These are phyloP conservation scores for Podospora pseudopauciseta DNA, from an alignment of 495 filamentous ascomycete species.

Conservation along the genomic window DNA sequence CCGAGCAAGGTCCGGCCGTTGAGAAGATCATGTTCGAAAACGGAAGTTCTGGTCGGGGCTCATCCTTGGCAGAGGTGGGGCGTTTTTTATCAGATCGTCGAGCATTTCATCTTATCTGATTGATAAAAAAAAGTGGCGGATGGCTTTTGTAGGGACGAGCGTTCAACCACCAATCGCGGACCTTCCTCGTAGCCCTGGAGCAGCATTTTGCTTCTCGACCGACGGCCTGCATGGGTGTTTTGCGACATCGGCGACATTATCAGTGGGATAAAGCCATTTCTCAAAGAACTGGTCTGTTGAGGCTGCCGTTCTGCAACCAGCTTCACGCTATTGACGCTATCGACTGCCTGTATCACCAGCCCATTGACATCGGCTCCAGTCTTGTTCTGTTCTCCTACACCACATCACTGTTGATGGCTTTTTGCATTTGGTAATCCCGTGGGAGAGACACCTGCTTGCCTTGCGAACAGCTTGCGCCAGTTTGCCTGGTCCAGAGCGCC, in stretches of 20 bases:
- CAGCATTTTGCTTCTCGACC: not conserved
- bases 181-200: not conserved
- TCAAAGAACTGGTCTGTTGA: not conserved
- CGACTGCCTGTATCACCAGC: not conserved
- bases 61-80: not conserved
- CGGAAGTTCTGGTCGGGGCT: not conserved
- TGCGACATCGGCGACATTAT: not conserved
- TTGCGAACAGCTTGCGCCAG: not conserved
- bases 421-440: not conserved
- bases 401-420: not conserved
- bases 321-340: not conserved
- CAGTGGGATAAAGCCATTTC: not conserved
- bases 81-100: not conserved
- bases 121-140: not conserved
- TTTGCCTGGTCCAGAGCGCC: not conserved
- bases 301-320: not conserved
- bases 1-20: not conserved
- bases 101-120: slow-evolving; percentile 3
- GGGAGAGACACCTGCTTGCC: not conserved
- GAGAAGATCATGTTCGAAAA: no score
- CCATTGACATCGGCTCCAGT: not conserved
- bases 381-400: not conserved
- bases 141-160: not conserved
- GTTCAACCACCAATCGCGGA: not conserved
- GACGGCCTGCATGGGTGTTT: not conserved